Percentiles rank a stretch among this genome's conserved stretches.
These are phyloP conservation scores for Trichoderma breve DNA, from an alignment of 2,329 filamentous ascomycete genomes.

Conservation along the genomic window DNA sequence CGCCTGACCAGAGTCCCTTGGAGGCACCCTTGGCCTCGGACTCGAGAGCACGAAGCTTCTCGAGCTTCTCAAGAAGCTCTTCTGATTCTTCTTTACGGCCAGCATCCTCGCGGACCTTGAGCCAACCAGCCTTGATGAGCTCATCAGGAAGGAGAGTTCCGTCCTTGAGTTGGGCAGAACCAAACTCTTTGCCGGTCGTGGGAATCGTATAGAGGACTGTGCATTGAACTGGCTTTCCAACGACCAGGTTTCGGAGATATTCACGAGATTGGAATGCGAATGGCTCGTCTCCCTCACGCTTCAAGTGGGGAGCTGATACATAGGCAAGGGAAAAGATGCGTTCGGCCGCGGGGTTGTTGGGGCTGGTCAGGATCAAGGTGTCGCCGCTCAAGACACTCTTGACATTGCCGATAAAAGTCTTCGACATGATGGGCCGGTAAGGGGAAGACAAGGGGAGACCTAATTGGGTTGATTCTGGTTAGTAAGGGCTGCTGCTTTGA, in stretches of 20 bases:
- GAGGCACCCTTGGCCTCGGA: constrained; percentile 71
- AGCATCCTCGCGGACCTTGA: constrained; percentile 91
- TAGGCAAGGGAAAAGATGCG: constrained; percentile 87
- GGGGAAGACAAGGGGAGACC: constrained; percentile 13
- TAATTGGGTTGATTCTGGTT: background rate
- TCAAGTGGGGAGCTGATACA: constrained; percentile 82
- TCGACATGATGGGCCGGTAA: constrained; percentile 43
- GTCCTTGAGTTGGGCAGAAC: constrained; percentile 71
- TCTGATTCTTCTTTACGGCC: constrained; percentile 87
- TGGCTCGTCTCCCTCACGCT: constrained; percentile 86
- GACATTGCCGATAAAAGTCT: constrained; percentile 67
- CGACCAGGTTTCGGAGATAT: constrained; percentile 76
- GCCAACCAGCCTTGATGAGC: constrained; percentile 83
- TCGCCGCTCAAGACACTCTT: constrained; percentile 95
- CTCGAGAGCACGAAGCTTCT: constrained; percentile 76
- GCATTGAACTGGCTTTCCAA: constrained; percentile 87
- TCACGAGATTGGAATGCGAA: constrained; percentile 95
- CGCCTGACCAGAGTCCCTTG: constrained; percentile 77
- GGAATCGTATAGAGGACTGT: constrained; percentile 84
- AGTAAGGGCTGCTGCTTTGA: background rate
- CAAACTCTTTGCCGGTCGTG: constrained; percentile 83
- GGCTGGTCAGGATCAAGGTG: constrained; percentile 78
- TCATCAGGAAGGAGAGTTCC: constrained; percentile 78
- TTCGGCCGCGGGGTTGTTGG: constrained; percentile 78
- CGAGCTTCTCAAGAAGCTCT: constrained; percentile 67